Percentiles rank a stretch among this genome's conserved stretches.
phyloP scores from a whole-genome alignment of 2,329 filamentous ascomycete species.

The Aspergillus nomiae region DNA sequence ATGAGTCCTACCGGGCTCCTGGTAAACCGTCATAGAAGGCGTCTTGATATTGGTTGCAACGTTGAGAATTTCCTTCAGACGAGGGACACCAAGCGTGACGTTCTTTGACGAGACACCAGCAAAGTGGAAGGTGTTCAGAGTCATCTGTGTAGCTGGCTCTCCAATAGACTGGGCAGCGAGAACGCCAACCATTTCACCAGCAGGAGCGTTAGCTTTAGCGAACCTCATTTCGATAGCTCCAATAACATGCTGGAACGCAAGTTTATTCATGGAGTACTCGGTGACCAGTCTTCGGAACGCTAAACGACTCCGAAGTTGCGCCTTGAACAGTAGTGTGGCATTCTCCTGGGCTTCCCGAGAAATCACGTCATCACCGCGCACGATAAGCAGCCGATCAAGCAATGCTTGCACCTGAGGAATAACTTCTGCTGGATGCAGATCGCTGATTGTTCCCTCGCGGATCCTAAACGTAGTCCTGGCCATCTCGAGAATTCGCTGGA shows the following conservation, averaged over 20 bases:
- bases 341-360: conserved; percentile 85
- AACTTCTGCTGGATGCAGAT: conserved; percentile 84
- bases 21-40: conserved; percentile 91
- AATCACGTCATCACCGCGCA: conserved; percentile 80
- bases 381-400: conserved; percentile 76
- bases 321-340: conserved; percentile 90
- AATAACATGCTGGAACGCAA: conserved; percentile 89
- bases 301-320: conserved; percentile 81
- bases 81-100: conserved; percentile 96
- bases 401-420: conserved; percentile 76
- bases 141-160: conserved; percentile 99
- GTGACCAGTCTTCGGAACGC: conserved; percentile 92
- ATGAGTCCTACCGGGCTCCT: conserved; percentile 62
- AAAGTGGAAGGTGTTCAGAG: conserved; percentile 99
- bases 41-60: conserved; percentile 98
- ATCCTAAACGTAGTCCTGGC: conserved; percentile 90
- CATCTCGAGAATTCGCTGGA: conserved; percentile 85
- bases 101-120: conserved; percentile 99
- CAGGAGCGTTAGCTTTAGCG: conserved; percentile 79
- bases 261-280: conserved; percentile 80
- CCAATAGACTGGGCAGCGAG: conserved; percentile 97
- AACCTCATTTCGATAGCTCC: conserved; percentile 90
- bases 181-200: conserved; percentile 98
- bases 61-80: conserved; percentile 99
- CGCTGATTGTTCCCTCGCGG: conserved; percentile 80